Base-by-base conservation (phyloP, 768 basidiomycete genomes). In the Cystoderma amianthinum region DNA sequence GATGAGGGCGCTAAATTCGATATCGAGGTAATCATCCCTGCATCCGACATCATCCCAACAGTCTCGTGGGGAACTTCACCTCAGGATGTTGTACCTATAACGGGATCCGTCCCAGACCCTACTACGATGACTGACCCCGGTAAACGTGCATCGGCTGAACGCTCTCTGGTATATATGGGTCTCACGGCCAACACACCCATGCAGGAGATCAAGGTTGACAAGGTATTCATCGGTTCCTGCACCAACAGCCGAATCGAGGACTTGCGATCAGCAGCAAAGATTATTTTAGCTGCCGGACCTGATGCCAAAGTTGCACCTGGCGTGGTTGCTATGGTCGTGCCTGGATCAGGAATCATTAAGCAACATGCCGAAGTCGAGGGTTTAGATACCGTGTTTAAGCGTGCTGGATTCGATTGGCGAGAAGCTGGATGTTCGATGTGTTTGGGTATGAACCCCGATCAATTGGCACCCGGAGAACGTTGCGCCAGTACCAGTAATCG, bases 391-490 rank as follows among this genome's bases (percentile, higher is more conserved):
- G 69, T 94, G 50, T 90, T 95, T 71, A 87, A 81, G 57, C 82
- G 85, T 33, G 91, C 91, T 24, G 91, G 91, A 22, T 95, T 93
- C 55, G 91, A 95, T 55, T 94, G 91, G 91, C 77, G 91, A 39
- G 91, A 95, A 62, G 91, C 91, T 22, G 91, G 91, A 23, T 95
- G 91, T 57, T 95, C 91, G 12, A 95, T 95, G 91, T 95, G 91
- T 64, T 62, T 95, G 50, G 91, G 90, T 32, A 95, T 95, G 91
- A 95, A 95, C 62, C 87, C 90, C 10, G 91, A 95, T 62, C 88
- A 92, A 55, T 68, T 95, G 38, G 71, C 75, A 13, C 87, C 89
- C 2, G 82, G 85, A 11, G 74, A 84, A 54, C 82, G 91, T 33
- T 94, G 91, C 54, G 91, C 91, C 7, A 90, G 87, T 50, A 94